Conservation (phyloP, 2,329 filamentous ascomycete genomes). For the Byssoonygena ceratinophila region DNA sequence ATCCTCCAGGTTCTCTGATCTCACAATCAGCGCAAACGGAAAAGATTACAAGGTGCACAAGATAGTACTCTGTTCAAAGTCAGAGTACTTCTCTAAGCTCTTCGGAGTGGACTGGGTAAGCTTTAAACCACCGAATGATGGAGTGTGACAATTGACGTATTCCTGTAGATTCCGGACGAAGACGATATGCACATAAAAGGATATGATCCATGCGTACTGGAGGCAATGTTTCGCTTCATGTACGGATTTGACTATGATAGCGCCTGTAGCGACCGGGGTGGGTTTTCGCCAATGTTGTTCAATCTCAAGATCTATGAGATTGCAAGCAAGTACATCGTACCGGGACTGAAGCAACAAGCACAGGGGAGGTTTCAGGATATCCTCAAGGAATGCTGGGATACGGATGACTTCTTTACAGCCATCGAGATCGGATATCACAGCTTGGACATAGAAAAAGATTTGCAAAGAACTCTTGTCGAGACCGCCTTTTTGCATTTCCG, state of each 20-base stretch:
- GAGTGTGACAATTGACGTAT: too few species aligned
- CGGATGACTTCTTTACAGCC: constrained; percentile 17
- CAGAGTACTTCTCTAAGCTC: constrained; percentile 13
- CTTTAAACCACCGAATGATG: too few species aligned
- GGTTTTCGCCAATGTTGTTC: constrained; percentile 19
- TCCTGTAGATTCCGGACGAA: neutral
- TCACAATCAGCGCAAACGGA: constrained; percentile 11
- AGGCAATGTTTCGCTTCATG: neutral
- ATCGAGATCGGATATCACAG: neutral
- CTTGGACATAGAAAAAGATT: neutral
- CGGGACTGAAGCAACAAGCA: constrained; percentile 18
- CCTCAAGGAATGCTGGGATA: constrained; percentile 18
- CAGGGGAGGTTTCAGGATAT: constrained; percentile 18
- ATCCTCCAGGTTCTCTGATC: neutral
- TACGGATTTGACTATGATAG: neutral
- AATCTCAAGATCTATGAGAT: constrained; percentile 21
- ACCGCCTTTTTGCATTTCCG: neutral
- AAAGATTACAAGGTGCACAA: constrained; percentile 17
- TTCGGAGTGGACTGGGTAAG: neutral
- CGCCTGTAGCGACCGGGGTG: neutral
- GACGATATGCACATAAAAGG: neutral
- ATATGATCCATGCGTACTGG: neutral
- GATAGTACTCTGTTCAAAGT: constrained; percentile 17
- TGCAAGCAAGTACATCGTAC: constrained; percentile 22
- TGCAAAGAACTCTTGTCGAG: neutral